Evolutionary conservation across 2,329 filamentous ascomycete genomes (phyloP).

Genomic region (Hypomyces perniciosus): DNA sequence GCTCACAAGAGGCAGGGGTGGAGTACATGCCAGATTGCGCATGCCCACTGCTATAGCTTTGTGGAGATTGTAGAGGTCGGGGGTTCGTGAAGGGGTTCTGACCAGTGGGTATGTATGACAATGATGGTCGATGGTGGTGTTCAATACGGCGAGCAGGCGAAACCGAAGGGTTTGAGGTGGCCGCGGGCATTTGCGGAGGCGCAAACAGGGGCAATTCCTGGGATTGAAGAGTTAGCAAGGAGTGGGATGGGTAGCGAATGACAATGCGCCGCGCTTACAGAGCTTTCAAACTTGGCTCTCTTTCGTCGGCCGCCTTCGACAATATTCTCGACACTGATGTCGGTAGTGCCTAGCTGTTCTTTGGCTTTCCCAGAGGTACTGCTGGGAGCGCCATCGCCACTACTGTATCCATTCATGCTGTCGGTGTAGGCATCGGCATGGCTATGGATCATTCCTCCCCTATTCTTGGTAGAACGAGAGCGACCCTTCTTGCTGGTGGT

Average conservation of each 20-base stretch:
- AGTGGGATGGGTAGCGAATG: conserved; percentile 7
- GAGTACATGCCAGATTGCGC: conserved; percentile 52
- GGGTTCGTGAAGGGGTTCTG: conserved; percentile 77
- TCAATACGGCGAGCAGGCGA: conserved; percentile 81
- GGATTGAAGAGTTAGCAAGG: conserved; percentile 27
- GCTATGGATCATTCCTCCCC: conserved; percentile 39
- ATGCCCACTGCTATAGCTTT: conserved; percentile 56
- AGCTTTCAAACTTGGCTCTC: conserved; percentile 92
- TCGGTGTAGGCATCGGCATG: conserved; percentile 60
- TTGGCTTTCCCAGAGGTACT: conserved; percentile 68
- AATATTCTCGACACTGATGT: conserved; percentile 97
- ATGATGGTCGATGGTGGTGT: conserved; percentile 56
- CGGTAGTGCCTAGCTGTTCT: conserved; percentile 86
- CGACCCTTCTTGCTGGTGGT: conserved; percentile 59
- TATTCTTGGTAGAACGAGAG: conserved; percentile 64
- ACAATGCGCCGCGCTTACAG: conserved; percentile 56
- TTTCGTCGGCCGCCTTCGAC: conserved; percentile 94
- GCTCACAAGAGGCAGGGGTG: conserved; percentile 55
- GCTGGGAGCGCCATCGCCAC: conserved; percentile 74
- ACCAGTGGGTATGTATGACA: conserved; percentile 70
- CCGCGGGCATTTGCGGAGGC: conserved; percentile 86
- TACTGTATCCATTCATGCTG: conserved; percentile 70
- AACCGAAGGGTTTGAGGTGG: conserved; percentile 94
- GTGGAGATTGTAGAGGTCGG: conserved; percentile 75
- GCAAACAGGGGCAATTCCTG: conserved; percentile 95